Percentiles rank a stretch among this genome's conserved stretches.
Conservation (phyloP, 2,329 filamentous ascomycete genomes). For the Aspergillus sp. region DNA sequence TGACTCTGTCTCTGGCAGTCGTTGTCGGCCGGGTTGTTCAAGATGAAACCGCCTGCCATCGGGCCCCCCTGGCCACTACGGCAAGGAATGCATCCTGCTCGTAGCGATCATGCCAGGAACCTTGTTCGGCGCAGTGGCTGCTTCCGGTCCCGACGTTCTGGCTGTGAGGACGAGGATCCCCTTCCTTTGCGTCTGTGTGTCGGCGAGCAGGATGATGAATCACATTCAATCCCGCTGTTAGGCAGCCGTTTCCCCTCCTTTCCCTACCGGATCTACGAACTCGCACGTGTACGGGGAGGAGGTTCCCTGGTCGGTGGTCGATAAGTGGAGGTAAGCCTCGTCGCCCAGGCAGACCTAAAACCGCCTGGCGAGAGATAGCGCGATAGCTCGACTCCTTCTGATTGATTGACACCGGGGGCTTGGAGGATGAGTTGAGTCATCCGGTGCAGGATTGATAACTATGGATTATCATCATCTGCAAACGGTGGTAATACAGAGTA, state of each 20-base stretch:
- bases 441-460: not conserved
- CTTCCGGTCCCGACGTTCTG: slow-evolving; percentile 18
- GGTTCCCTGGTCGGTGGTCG: not conserved
- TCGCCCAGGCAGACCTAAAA: not conserved
- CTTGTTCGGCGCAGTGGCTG: slow-evolving; percentile 14
- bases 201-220: slow-evolving; percentile 12
- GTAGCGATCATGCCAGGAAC: slow-evolving; percentile 7
- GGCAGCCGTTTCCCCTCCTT: slow-evolving; percentile 1
- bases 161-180: slow-evolving; percentile 19
- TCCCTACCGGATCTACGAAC: slow-evolving; percentile 17
- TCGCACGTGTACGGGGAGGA: slow-evolving; percentile 18
- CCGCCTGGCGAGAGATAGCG: not conserved
- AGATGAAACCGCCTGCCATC: slow-evolving; percentile 21
- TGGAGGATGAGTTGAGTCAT: not conserved
- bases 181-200: slow-evolving; percentile 10
- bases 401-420: not conserved
- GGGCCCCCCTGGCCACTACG: not conserved
- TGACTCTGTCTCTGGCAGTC: too few species aligned
- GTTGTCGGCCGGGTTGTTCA: not conserved
- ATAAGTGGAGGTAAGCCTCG: not conserved
- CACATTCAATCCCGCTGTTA: slow-evolving; percentile 11
- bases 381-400: not conserved
- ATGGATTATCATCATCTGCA: not conserved
- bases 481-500: not conserved
- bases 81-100: not conserved